Base-by-base conservation (phyloP, 2,329 filamentous ascomycete genomes). In the Calonectria hawksworthii region DNA sequence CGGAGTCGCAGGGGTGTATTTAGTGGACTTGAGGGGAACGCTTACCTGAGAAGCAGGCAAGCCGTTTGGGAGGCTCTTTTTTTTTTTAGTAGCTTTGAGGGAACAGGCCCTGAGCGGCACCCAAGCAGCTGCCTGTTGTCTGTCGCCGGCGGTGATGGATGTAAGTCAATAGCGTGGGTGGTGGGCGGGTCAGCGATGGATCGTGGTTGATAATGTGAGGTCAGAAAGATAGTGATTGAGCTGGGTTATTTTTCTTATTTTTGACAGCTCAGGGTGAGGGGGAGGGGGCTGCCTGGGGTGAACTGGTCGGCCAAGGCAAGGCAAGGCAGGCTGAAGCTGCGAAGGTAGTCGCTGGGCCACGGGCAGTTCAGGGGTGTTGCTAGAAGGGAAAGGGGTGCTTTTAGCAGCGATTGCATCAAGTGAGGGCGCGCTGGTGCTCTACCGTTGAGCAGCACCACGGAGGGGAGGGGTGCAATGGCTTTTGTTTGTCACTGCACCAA, bases 331-430 rank as follows among this genome's bases (percentile, higher is more conserved):
- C 74, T 77, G 72, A 68, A 66, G 74, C 64, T 72, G 51, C 52
- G 56, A 61, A 70, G 56, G 32, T 70, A 59, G 68, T 28, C 52
- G 52, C 52, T 47, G 59, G 54, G 54, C 54, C 54, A 61, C 41
- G 26, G 61, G 38, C 18, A 34, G 61, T 65, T 68, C 47, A 66
- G 79, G 77, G 52, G 79, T 81, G 75, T 70, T 75, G 34, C 54
- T 38, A 78, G 75, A 76, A 79, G 79, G 79, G 79, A 76, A 81
- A 74, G 79, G 79, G 66, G 79, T 81, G 79, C 56, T 41, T 63
- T 59, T 81, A 81, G 78, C 65, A 74, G 51, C 63, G 52, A 81
- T 79, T 75, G 76, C 72, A 80, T 74, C 74, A 73, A 75, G 34
- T 61, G 26, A 61, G 28, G 52, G 44, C 36, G 41, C 36, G 44